Evolutionary conservation across 352 stramenopile genomes (phyloP).

Genomic region (Hyaloperonospora brassicae): DNA sequence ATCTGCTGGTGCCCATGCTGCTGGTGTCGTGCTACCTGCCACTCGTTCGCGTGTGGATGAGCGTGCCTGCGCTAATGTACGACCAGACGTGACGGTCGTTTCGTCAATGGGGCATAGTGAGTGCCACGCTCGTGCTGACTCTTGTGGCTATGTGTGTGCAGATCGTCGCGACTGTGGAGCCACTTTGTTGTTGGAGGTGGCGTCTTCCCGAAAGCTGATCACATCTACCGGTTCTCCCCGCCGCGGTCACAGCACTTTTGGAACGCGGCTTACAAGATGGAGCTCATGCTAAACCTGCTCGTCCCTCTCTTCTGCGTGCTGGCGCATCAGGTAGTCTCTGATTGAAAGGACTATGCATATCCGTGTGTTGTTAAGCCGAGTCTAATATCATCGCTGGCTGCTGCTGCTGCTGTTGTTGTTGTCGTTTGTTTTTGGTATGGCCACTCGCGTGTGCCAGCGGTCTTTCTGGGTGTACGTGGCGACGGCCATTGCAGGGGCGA

Average conservation of each 20-base stretch:
- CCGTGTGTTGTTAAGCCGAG: not conserved
- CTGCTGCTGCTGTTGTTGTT: not conserved
- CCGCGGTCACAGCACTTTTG: conserved; percentile 68
- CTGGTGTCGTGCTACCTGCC: conserved; percentile 70
- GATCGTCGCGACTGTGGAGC: conserved; percentile 68
- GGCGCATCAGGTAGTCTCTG: conserved; percentile 57
- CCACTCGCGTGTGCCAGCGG: conserved; percentile 26
- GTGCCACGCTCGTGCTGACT: conserved; percentile 3
- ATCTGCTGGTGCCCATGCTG: conserved; percentile 63
- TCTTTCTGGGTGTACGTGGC: conserved; percentile 75
- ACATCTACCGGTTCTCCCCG: conserved; percentile 71
- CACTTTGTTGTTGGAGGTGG: conserved; percentile 62
- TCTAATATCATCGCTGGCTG: conserved; percentile 8
- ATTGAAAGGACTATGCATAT: conserved; percentile 7
- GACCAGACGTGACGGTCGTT: too few species aligned
- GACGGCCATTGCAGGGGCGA: conserved; percentile 47
- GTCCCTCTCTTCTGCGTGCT: conserved; percentile 74
- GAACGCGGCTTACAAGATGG: conserved; percentile 75
- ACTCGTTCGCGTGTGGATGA: conserved; percentile 78
- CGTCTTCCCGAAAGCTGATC: conserved; percentile 63
- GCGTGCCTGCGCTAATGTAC: conserved; percentile 58
- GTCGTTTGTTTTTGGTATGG: not conserved
- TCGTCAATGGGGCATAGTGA: not conserved
- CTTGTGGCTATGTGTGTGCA: conserved; percentile 15
- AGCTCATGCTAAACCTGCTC: conserved; percentile 66